Percentiles rank a stretch among this genome's conserved stretches.
These are phyloP conservation scores for Solanum chacoense DNA, from an alignment of 305 asterid species.

Conservation along the genomic window DNA sequence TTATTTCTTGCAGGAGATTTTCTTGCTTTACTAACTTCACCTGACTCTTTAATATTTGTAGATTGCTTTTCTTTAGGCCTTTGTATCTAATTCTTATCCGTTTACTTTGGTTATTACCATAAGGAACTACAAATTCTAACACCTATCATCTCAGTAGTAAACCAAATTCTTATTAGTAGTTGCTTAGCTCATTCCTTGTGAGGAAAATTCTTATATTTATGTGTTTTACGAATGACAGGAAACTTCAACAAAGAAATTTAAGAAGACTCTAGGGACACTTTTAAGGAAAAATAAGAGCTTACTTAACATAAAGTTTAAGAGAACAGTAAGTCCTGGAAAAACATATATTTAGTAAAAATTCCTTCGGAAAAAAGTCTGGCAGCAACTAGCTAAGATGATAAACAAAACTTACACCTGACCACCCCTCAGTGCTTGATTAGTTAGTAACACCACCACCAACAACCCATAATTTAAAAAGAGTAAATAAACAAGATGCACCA, in stretches of 20 bases:
- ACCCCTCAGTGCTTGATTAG: background rate
- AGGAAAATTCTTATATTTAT: background rate
- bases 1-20: too few relatives aligned
- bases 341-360: background rate
- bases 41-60: too few relatives aligned
- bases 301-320: background rate
- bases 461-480: background rate
- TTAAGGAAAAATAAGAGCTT: background rate
- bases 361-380: background rate
- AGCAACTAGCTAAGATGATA: background rate
- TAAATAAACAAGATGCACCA: background rate
- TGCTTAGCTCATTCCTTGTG: too few relatives aligned
- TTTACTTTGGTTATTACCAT: too few relatives aligned
- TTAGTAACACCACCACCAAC: background rate
- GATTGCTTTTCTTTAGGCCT: too few relatives aligned
- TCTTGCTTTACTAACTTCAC: too few relatives aligned
- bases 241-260: background rate
- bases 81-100: too few relatives aligned
- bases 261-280: background rate
- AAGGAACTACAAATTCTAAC: too few relatives aligned
- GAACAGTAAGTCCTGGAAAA: background rate
- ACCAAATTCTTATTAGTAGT: too few relatives aligned
- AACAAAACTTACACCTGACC: background rate
- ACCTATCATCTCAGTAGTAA: too few relatives aligned
- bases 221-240: background rate